phyloP scores from a whole-genome alignment of 805 yeast genomes.

The Candida morakotiae region DNA sequence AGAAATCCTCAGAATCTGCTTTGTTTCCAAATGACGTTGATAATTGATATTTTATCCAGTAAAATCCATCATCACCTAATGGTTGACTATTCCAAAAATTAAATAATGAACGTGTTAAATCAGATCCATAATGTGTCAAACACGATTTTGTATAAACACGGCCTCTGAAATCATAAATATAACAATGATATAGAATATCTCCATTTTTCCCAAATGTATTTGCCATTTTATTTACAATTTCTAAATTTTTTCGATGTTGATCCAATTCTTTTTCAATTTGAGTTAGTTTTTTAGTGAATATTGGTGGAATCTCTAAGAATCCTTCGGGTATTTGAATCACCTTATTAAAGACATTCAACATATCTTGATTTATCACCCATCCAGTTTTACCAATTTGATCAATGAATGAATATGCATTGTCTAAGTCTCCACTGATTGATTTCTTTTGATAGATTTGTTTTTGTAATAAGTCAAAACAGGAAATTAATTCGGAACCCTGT shows the following conservation, averaged over 20 bases:
- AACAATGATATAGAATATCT: conserved; percentile 35
- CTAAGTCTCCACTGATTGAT: conserved; percentile 28
- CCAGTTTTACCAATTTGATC: conserved; percentile 24
- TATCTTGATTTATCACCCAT: conserved; percentile 33
- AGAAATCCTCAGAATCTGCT: conserved; percentile 16
- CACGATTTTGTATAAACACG: conserved; percentile 38
- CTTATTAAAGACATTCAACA: conserved; percentile 18
- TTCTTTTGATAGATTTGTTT: conserved; percentile 21
- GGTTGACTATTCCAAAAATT: conserved; percentile 36
- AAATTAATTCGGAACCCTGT: conserved; percentile 19
- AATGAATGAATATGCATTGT: conserved; percentile 24
- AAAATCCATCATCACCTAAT: conserved; percentile 30
- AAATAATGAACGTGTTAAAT: conserved; percentile 27
- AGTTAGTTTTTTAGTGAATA: neutral
- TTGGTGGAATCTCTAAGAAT: conserved; percentile 24
- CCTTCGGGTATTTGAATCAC: conserved; percentile 17
- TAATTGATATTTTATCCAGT: conserved; percentile 38
- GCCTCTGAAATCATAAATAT: conserved; percentile 37
- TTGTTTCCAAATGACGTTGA: conserved; percentile 31
- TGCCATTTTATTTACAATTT: conserved; percentile 18
- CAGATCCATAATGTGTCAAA: conserved; percentile 33
- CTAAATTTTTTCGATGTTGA: conserved; percentile 14
- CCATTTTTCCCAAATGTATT: conserved; percentile 26
- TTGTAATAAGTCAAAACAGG: conserved; percentile 12
- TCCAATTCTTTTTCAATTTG: neutral